Percentiles rank a stretch among this genome's conserved stretches.
Conservation (phyloP, 495 filamentous ascomycete species). For the Aspergillus cavernicola region DNA sequence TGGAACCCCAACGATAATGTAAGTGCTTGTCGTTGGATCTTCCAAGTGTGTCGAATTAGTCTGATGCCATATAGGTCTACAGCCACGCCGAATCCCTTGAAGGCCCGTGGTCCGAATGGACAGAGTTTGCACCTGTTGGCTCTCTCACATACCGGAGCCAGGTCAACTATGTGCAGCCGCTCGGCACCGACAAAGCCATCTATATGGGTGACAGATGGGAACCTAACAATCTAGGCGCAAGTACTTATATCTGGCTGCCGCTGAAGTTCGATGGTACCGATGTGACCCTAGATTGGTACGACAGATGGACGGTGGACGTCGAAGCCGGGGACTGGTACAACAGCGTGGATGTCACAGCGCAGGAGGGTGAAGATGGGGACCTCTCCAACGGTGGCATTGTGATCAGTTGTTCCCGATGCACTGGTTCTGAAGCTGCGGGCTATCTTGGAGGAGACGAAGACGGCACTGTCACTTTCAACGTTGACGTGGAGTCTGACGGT, state of each 20-base stretch:
- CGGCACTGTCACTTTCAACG: slow-evolving; percentile 4
- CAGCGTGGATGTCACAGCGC: background rate
- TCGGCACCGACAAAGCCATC: slow-evolving; percentile 25
- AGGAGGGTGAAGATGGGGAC: background rate
- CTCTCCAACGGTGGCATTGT: background rate
- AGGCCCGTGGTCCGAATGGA: slow-evolving; percentile 57
- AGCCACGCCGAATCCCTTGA: slow-evolving; percentile 32
- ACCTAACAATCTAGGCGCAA: slow-evolving; percentile 52
- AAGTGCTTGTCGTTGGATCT: background rate
- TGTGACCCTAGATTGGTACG: slow-evolving; percentile 22
- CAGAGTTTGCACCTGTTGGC: slow-evolving; percentile 52
- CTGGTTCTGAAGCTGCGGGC: slow-evolving; percentile 6
- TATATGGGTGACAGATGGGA: slow-evolving; percentile 70
- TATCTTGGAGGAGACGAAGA: slow-evolving; percentile 14
- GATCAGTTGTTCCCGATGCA: background rate
- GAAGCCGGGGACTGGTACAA: background rate
- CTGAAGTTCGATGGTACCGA: slow-evolving; percentile 53
- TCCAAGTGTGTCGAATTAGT: slow-evolving; percentile 25
- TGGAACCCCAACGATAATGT: slow-evolving; percentile 15
- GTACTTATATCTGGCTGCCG: slow-evolving; percentile 66
- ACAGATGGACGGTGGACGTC: slow-evolving; percentile 4
- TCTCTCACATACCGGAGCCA: slow-evolving; percentile 41
- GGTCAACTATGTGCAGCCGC: slow-evolving; percentile 5
- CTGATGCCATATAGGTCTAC: background rate
- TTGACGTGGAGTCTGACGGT: background rate